phyloP scores from a whole-genome alignment of 345 rosid genomes.

The Brassica cretica region DNA sequence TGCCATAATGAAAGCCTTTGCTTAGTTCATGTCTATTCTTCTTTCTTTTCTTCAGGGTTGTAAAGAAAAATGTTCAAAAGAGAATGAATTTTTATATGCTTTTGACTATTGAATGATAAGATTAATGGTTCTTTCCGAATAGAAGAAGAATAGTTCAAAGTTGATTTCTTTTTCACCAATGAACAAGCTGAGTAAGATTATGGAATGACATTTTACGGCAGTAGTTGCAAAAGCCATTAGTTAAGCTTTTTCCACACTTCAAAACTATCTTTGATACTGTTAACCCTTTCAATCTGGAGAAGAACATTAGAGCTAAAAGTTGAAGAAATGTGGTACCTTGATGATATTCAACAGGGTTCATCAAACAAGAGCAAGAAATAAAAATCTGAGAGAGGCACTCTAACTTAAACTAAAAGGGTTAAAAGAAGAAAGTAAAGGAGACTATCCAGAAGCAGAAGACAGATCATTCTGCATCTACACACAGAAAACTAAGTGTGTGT shows the following conservation, averaged over 20 bases:
- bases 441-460: slow-evolving; percentile 21
- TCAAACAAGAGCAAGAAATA: not conserved
- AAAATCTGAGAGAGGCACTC: slow-evolving; percentile 17
- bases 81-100: not conserved
- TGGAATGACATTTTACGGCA: too few species aligned
- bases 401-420: slow-evolving; percentile 1
- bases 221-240: too few species aligned
- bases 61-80: not conserved
- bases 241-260: too few species aligned
- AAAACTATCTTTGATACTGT: too few species aligned
- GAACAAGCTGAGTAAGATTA: slow-evolving; percentile 19
- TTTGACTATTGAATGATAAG: slow-evolving; percentile 9
- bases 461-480: slow-evolving; percentile 32
- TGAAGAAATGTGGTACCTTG: not conserved
- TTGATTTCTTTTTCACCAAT: slow-evolving; percentile 20
- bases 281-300: too few species aligned
- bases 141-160: not conserved
- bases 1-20: not conserved
- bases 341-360: not conserved
- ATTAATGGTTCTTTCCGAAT: not conserved
- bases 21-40: not conserved
- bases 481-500: slow-evolving; percentile 7
- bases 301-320: too few species aligned
- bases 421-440: not conserved
- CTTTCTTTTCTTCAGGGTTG: not conserved